Evolutionary conservation across 2,329 filamentous ascomycete species (phyloP).

Genomic region (Mycosphaerella arachidis): DNA sequence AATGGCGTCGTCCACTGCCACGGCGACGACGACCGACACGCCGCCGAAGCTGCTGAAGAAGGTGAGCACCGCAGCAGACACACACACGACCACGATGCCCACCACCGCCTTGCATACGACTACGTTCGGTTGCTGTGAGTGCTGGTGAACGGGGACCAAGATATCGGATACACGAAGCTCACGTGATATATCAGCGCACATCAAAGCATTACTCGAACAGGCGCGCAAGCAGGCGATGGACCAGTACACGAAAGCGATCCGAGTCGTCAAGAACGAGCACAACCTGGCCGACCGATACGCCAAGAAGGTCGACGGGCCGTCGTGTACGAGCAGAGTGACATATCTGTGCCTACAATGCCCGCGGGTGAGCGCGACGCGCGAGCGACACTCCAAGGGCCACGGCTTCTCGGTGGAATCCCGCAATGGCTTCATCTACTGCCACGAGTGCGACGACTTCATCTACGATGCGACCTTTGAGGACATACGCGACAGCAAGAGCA

Average conservation of each 20-base stretch:
- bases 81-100: constrained; percentile 33
- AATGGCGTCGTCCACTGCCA: constrained; percentile 32
- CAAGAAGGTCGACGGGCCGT: constrained; percentile 38
- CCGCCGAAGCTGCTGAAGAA: constrained; percentile 41
- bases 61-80: constrained; percentile 15
- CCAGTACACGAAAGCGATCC: constrained; percentile 67
- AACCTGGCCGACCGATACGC: constrained; percentile 64
- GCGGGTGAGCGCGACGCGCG: constrained; percentile 61
- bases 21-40: constrained; percentile 35
- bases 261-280: constrained; percentile 66
- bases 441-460: constrained; percentile 76
- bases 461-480: constrained; percentile 79
- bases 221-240: constrained; percentile 64
- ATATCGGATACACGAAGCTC: background rate
- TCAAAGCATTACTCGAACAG: constrained; percentile 63
- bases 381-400: constrained; percentile 69
- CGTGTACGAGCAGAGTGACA: constrained; percentile 28
- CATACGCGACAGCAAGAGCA: constrained; percentile 53
- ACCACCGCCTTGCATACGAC: constrained; percentile 29
- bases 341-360: constrained; percentile 72
- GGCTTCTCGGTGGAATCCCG: constrained; percentile 75
- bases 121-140: constrained; percentile 19
- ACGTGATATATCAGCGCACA: constrained; percentile 55
- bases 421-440: constrained; percentile 70
- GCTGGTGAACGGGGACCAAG: background rate